These are phyloP conservation scores for Penicillium parvum DNA, from an alignment of 495 filamentous ascomycete genomes.

Conservation along the genomic window DNA sequence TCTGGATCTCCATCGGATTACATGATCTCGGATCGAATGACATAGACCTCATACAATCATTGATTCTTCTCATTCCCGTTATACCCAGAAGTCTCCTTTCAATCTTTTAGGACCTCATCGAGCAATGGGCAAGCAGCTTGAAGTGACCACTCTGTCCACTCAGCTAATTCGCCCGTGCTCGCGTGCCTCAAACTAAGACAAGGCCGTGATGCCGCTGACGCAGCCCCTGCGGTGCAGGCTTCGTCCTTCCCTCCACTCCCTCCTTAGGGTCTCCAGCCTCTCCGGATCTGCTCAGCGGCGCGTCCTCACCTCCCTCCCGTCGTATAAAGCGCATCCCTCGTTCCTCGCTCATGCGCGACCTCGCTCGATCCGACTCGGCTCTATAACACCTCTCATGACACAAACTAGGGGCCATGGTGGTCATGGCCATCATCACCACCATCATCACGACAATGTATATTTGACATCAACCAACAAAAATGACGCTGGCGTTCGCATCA, in stretches of 20 bases:
- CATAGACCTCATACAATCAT: not conserved
- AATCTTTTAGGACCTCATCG: not conserved
- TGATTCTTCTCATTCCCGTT: not conserved
- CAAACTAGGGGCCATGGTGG: constrained; percentile 33
- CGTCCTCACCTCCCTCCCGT: constrained; percentile 23
- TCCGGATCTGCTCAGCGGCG: constrained; percentile 24
- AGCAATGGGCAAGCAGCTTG: constrained; percentile 3
- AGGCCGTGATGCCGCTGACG: constrained; percentile 41
- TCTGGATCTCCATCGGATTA: constrained; percentile 24
- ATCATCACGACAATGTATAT: constrained; percentile 84
- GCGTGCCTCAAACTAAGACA: constrained; percentile 21
- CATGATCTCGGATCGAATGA: constrained; percentile 20
- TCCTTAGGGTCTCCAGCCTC: constrained; percentile 9
- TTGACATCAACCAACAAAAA: constrained; percentile 83
- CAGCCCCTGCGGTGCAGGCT: constrained; percentile 45
- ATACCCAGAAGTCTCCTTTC: not conserved
- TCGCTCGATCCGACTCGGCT: constrained; percentile 15
- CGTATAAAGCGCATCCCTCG: constrained; percentile 13
- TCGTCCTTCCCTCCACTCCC: constrained; percentile 34
- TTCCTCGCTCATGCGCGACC: constrained; percentile 20
- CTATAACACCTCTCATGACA: constrained; percentile 29
- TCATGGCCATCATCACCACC: constrained; percentile 54
- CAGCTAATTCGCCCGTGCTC: constrained; percentile 13
- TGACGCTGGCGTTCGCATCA: constrained; percentile 93
- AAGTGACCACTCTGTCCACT: constrained; percentile 25